A percentile compares a stretch with the other conserved stretches of the same genome.
Evolutionary conservation across 148 eudicot genomes (phyloP).

Genomic region (Hydrangea macrophylla): DNA sequence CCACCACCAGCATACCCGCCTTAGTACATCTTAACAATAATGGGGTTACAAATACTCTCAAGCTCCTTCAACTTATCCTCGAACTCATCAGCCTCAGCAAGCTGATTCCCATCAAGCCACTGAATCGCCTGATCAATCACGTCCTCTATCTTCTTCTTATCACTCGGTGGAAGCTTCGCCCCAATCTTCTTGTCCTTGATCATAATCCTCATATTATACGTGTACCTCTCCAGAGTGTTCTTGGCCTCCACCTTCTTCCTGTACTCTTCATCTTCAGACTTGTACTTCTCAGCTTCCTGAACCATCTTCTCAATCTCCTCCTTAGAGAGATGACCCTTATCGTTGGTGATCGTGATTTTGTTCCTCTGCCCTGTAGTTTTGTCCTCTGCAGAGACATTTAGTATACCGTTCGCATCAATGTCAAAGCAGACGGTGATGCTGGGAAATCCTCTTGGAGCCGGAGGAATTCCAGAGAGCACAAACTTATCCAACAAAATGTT

Average conservation of each 20-base stretch:
- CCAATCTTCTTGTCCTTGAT: neutral
- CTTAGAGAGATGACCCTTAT: neutral
- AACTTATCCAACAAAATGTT: neutral
- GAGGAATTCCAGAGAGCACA: neutral
- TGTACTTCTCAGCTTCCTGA: neutral
- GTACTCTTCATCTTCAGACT: neutral
- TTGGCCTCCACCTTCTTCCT: constrained; percentile 1
- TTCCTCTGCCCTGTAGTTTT: neutral
- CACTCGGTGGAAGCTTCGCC: neutral
- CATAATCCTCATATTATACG: neutral
- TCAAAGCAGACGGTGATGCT: neutral
- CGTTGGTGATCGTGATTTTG: constrained; percentile 1
- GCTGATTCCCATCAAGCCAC: neutral
- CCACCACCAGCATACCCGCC: neutral
- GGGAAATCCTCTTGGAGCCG: neutral
- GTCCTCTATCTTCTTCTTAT: neutral
- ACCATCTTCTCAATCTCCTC: neutral
- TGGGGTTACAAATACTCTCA: neutral
- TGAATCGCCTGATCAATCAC: neutral
- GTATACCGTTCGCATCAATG: neutral
- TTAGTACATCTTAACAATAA: neutral
- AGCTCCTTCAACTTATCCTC: neutral
- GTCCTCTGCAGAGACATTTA: neutral
- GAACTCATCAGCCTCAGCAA: neutral
- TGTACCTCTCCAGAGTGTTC: neutral